Base-by-base conservation (phyloP, 306 rosid genomes). In the Purshia tridentata region DNA sequence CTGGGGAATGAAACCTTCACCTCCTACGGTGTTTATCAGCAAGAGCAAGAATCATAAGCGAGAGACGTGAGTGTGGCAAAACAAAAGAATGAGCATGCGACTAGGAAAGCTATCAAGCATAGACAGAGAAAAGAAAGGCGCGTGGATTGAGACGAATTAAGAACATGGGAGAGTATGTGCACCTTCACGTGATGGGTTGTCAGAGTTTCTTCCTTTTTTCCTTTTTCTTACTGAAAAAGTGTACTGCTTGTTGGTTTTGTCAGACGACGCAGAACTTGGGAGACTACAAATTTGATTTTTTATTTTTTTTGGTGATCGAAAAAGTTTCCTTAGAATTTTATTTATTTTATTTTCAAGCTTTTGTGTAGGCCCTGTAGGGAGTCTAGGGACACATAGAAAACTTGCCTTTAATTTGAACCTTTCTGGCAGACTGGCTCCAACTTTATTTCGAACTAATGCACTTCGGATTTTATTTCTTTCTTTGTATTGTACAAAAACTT, bases 121-220 rank as follows among this genome's bases (percentile, higher is more conserved):
- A 29, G 57, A 53, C 57, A 64, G 35, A 62, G 5, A 12, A 20
- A 72, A 77, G 35, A 29, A 52, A 49, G 87, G 94, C 90, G 97
- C 93, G 87, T 86, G 91, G 77, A 67, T 69, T 63, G 23, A 80
- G 78, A 74, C 41, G 42, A 50, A 72, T 62, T 60, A 66, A 58
- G 67, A 65, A 81, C 18, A 54, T 14, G 76, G 53, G 74, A 72
- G 81, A 78, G 53, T 73, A 56, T 47, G 66, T 55, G 84, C 52
- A 6, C 11, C 49, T 79, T 80, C 96, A 86, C 96, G 93, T 92
- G 98, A 78, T 66, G 46, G 19, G 73, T 3, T 85, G 89, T 90
- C 96, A 85, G 93, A 58, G 56, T 37, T 19, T 76, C 47, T 86
- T 6, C 35, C 70, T 49, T 44, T 18, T 42, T 76, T 77, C 51